Base-by-base conservation (phyloP, 2,329 filamentous ascomycete species). In the Fusarium xyrophilum region DNA sequence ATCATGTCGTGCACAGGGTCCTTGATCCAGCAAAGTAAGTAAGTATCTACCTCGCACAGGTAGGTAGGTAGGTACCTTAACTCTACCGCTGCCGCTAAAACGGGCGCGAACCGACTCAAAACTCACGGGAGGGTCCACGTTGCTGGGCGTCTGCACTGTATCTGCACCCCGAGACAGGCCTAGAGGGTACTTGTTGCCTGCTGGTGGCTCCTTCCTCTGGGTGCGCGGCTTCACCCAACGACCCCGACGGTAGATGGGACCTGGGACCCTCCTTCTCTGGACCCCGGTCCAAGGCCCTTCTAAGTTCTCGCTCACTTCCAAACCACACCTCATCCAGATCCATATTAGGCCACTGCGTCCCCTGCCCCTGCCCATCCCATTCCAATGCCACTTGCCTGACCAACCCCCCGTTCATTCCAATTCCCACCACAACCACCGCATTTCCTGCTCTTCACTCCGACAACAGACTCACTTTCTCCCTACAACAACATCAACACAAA, bases 311-410 rank as follows among this genome's bases (percentile, higher is more conserved):
- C 54, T 54, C 60, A 57, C 60, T 56, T 53, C 57, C 42, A 56
- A 30, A 28, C 57, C 47, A 60, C 39, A 28, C 36, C 56, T 60
- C 55, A 56, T 63, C 60, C 40, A 63, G 40, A 52, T 61, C 65
- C 68, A 67, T 73, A 73, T 73, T 73, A 73, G 67, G 57, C 69
- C 71, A 60, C 55, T 67, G 61, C 65, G 40, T 67, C 71, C 71
- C 69, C 64, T 69, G 63, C 62, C 64, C 69, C 71, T 62, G 65
- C 65, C 68, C 63, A 60, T 60, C 56, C 60, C 70, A 68, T 61
- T 65, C 65, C 65, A 57, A 68, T 69, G 62, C 53, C 54, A 69
- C 67, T 58, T 69, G 63, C 59, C 67, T 70, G 55, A 70, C 65
- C 71, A 70, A 67, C 70, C 68, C 68, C 67, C 67, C 67, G 63